phyloP scores from a whole-genome alignment of 768 basidiomycete genomes.

The Mycena epipterygia region DNA sequence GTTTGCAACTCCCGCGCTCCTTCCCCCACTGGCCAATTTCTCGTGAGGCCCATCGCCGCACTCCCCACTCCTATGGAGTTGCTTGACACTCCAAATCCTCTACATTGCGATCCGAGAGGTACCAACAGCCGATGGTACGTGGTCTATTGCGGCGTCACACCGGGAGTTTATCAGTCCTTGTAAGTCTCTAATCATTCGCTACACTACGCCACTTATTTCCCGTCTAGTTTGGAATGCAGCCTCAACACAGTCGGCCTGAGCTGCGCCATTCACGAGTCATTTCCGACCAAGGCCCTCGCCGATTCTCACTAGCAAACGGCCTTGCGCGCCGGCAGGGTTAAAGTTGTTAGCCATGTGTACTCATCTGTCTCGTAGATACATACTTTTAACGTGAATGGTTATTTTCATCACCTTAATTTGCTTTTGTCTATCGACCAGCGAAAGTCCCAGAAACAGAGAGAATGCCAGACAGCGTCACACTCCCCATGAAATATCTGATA shows the following conservation, averaged over 20 bases:
- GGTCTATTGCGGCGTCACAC: not conserved
- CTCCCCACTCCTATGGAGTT: not conserved
- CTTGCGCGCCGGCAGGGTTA: not conserved
- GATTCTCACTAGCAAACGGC: not conserved
- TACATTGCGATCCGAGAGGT: not conserved
- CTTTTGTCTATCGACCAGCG: too few relatives aligned
- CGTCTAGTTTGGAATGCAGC: not conserved
- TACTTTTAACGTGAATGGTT: too few relatives aligned
- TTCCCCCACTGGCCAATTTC: too few relatives aligned
- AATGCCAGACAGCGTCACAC: too few relatives aligned
- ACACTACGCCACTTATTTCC: not conserved
- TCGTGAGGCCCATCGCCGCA: not conserved
- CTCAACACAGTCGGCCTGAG: not conserved
- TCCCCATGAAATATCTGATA: too few relatives aligned
- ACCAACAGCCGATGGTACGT: not conserved
- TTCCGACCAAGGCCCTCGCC: not conserved
- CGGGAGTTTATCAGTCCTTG: not conserved
- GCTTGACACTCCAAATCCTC: not conserved
- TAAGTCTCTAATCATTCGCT: not conserved
- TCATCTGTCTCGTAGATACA: too few relatives aligned
- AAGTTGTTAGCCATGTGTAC: not conserved
- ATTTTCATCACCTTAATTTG: too few relatives aligned
- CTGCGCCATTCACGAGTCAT: not conserved
- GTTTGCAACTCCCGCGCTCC: too few relatives aligned
- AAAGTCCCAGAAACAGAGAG: too few relatives aligned